Conservation (phyloP, 2,329 filamentous ascomycete species). For the Alternaria triticimaculans region DNA sequence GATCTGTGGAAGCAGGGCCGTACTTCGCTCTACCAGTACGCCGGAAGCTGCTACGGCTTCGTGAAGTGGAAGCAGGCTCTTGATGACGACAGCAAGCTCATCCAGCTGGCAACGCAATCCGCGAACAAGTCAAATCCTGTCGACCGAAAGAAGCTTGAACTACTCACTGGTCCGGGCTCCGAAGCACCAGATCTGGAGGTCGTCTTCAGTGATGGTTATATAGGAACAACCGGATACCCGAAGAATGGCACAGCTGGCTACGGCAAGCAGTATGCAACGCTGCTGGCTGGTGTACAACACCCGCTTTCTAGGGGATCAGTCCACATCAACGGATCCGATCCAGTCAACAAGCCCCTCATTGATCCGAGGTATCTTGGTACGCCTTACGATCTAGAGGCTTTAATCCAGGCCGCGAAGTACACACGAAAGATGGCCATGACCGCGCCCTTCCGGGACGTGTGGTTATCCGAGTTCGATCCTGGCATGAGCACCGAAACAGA, state of each 20-base stretch:
- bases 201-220: constrained; percentile 55
- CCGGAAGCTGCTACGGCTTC: constrained; percentile 49
- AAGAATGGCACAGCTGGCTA: constrained; percentile 28
- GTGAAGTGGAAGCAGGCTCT: constrained; percentile 51
- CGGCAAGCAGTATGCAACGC: constrained; percentile 31
- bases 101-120: constrained; percentile 16
- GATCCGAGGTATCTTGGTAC: constrained; percentile 30
- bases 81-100: constrained; percentile 24
- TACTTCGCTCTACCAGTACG: constrained; percentile 49
- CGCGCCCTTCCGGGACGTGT: constrained; percentile 33
- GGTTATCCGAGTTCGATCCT: constrained; percentile 37
- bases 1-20: constrained; percentile 41
- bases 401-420: constrained; percentile 21
- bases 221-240: constrained; percentile 46
- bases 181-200: constrained; percentile 51
- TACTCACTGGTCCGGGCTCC: constrained; percentile 39
- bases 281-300: constrained; percentile 40
- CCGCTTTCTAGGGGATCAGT: constrained; percentile 35
- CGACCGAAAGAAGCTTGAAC: constrained; percentile 31
- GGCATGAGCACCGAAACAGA: constrained; percentile 23
- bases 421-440: constrained; percentile 30
- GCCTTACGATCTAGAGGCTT: constrained; percentile 25
- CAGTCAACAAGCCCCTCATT: constrained; percentile 20
- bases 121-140: constrained; percentile 18
- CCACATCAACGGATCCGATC: constrained; percentile 24